Evolutionary conservation across 306 rosid genomes (phyloP).

Genomic region (Gastrolobium villosum): DNA sequence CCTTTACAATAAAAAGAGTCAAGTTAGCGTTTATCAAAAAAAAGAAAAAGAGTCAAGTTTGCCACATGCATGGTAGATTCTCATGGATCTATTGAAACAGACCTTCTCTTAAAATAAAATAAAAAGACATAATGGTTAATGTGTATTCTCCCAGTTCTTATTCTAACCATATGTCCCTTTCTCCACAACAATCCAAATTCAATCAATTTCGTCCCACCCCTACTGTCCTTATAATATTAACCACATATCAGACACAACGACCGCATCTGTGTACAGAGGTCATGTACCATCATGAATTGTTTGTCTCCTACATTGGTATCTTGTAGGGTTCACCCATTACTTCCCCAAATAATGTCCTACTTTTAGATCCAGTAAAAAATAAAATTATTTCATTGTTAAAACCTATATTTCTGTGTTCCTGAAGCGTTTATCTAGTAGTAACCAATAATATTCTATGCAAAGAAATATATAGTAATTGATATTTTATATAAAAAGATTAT

Average conservation of each 20-base stretch:
- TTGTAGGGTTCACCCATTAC: conserved; percentile 32
- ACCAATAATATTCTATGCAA: background rate
- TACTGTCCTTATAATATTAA: conserved; percentile 32
- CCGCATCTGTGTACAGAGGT: background rate
- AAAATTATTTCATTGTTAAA: background rate
- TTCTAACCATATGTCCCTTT: conserved; percentile 15
- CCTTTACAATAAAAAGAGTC: background rate
- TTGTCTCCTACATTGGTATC: conserved; percentile 21
- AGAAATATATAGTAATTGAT: background rate
- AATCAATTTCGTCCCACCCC: conserved; percentile 30
- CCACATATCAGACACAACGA: conserved; percentile 34
- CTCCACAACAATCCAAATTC: conserved; percentile 40
- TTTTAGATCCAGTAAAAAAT: conserved; percentile 14
- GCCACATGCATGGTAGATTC: conserved; percentile 37
- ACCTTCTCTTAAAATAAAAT: background rate
- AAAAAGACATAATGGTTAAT: background rate
- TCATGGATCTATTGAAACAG: conserved; percentile 40
- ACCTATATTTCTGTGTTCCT: background rate
- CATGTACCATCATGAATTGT: conserved; percentile 1
- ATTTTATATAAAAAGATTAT: too few relatives aligned
- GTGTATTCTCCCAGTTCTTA: conserved; percentile 5
- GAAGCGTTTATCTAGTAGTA: background rate
- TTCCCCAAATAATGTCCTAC: background rate
- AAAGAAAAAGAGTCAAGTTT: too few relatives aligned
- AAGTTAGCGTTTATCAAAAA: background rate